Conservation (phyloP, 495 filamentous ascomycete genomes). For the Tuber melanosporum region DNA sequence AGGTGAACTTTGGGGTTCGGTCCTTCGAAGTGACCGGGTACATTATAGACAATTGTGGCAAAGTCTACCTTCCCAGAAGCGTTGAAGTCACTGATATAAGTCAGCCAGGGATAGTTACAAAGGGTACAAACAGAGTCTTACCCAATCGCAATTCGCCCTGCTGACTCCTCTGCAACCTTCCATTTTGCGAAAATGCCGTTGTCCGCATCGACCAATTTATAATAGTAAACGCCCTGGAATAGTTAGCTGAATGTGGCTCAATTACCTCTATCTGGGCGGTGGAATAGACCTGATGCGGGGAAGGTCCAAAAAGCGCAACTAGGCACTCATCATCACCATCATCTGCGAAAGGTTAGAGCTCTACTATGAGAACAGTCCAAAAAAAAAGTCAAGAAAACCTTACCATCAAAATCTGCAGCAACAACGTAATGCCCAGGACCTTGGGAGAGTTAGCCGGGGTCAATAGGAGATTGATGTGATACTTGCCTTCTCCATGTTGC, state of each 20-base stretch:
- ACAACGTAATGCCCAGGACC: slow-evolving; percentile 29
- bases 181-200: slow-evolving; percentile 39
- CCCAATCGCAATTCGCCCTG: slow-evolving; percentile 36
- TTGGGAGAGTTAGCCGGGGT: background rate
- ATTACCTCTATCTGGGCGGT: background rate
- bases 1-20: slow-evolving; percentile 17
- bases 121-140: background rate
- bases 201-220: slow-evolving; percentile 36
- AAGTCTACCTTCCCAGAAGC: slow-evolving; percentile 22
- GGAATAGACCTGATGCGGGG: slow-evolving; percentile 9
- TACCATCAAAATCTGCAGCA: slow-evolving; percentile 31
- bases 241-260: background rate
- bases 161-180: slow-evolving; percentile 34
- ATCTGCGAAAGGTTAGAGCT: slow-evolving; percentile 9
- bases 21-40: slow-evolving; percentile 15
- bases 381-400: slow-evolving; percentile 1
- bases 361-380: background rate
- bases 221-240: slow-evolving; percentile 34
- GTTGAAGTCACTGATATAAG: slow-evolving; percentile 25
- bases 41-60: slow-evolving; percentile 33
- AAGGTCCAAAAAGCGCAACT: slow-evolving; percentile 31
- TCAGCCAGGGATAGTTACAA: background rate
- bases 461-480: background rate
- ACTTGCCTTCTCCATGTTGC: slow-evolving; percentile 14
- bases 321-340: slow-evolving; percentile 39